Conservation (phyloP, 164 flowering plant genomes). For the Tetracentron sinense region DNA sequence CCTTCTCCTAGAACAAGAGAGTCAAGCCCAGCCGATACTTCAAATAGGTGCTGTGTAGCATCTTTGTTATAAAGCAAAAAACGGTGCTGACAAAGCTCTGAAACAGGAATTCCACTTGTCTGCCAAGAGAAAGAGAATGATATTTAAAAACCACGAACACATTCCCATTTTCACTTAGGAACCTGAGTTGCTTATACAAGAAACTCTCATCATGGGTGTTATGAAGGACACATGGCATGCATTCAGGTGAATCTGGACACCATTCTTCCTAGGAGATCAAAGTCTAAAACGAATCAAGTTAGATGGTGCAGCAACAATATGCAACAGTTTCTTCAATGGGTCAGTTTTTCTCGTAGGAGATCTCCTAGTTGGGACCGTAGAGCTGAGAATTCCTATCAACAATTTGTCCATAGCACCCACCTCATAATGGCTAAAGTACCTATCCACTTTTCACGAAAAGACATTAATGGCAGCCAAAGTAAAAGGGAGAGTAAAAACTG, state of each 20-base stretch:
- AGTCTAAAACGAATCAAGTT: not conserved
- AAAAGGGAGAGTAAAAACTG: not conserved
- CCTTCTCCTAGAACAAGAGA: too few species aligned
- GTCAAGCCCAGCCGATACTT: too few species aligned
- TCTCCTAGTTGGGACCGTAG: too few species aligned
- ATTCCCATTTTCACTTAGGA: not conserved
- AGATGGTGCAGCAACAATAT: too few species aligned
- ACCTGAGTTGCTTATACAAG: too few species aligned
- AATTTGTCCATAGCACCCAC: not conserved
- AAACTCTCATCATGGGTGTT: not conserved
- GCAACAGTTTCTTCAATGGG: too few species aligned
- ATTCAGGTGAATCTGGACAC: not conserved
- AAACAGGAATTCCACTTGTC: constrained; percentile 89
- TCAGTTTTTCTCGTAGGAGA: not conserved
- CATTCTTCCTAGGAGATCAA: not conserved
- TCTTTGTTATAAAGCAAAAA: constrained; percentile 80
- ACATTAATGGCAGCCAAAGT: not conserved
- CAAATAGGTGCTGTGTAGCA: constrained; percentile 87
- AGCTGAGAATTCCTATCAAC: not conserved
- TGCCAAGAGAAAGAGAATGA: constrained; percentile 29
- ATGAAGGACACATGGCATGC: not conserved
- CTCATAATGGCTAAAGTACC: not conserved
- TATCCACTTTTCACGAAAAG: not conserved
- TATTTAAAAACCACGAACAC: not conserved
- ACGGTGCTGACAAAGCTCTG: constrained; percentile 77